Percentiles rank a stretch among this genome's conserved stretches.
These are phyloP conservation scores for Coniophora puteana DNA, from an alignment of 1,284 basidiomycete species.

Conservation along the genomic window DNA sequence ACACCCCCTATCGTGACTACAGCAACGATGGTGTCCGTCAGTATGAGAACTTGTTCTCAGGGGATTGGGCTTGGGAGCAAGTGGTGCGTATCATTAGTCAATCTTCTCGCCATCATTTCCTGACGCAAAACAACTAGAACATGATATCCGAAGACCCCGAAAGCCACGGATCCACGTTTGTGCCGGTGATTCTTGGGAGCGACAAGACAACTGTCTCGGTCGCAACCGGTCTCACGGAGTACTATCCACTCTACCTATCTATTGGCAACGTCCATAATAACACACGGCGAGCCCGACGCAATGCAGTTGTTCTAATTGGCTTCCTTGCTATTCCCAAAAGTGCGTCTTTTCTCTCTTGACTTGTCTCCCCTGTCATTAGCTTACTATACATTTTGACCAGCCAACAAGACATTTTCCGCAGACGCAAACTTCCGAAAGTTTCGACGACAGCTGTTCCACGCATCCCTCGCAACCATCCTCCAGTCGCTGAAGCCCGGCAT, in stretches of 20 bases:
- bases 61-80: conserved; percentile 16
- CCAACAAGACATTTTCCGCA: conserved; percentile 3
- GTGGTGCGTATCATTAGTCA: no score
- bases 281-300: conserved; percentile 18
- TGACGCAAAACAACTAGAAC: no score
- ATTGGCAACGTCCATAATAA: conserved; percentile 16
- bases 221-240: conserved; percentile 22
- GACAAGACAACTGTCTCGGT: conserved; percentile 26
- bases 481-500: conserved; percentile 3
- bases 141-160: conserved; percentile 8
- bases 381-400: neutral
- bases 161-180: conserved; percentile 12
- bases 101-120: no score
- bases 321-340: conserved; percentile 25
- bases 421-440: conserved; percentile 6
- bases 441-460: conserved; percentile 5
- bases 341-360: no score
- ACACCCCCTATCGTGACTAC: conserved; percentile 13
- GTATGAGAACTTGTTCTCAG: conserved; percentile 16
- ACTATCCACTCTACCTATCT: conserved; percentile 18
- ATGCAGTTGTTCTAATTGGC: conserved; percentile 17
- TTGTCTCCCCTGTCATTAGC: neutral
- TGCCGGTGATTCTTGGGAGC: conserved; percentile 15
- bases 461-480: conserved; percentile 3
- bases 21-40: conserved; percentile 1